phyloP scores from a whole-genome alignment of 805 yeast species.

The Myxozyma monticola region DNA sequence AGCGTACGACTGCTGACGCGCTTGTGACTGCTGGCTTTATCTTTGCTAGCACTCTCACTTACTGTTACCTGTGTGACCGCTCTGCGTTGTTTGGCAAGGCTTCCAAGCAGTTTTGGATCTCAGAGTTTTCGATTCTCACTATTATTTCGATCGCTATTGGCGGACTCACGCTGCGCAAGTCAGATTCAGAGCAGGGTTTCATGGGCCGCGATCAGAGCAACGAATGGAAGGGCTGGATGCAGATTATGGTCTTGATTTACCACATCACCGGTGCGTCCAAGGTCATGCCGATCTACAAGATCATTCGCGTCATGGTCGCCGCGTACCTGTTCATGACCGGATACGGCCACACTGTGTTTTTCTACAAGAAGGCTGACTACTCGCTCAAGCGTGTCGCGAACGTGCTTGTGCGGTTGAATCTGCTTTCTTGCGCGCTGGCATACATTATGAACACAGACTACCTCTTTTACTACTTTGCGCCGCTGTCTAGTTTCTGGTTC shows the following conservation, averaged over 20 bases:
- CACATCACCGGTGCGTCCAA: conserved; percentile 35
- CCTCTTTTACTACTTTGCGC: conserved; percentile 34
- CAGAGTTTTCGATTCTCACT: conserved; percentile 25
- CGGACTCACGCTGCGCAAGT: conserved; percentile 9
- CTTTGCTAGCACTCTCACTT: conserved; percentile 22
- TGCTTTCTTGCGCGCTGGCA: conserved; percentile 31
- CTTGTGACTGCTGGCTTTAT: conserved; percentile 23
- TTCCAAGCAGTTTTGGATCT: conserved; percentile 25
- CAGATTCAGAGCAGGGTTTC: conserved; percentile 29
- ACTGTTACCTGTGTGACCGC: conserved; percentile 32
- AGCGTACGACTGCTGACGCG: conserved; percentile 14
- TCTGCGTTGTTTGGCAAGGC: conserved; percentile 31
- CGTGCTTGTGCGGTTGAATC: conserved; percentile 31
- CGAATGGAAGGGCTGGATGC: conserved; percentile 37
- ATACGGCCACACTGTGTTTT: conserved; percentile 32
- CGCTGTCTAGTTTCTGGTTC: conserved; percentile 34
- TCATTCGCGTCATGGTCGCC: conserved; percentile 33
- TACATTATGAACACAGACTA: conserved; percentile 34
- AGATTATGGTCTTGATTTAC: conserved; percentile 32
- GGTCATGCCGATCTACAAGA: conserved; percentile 32
- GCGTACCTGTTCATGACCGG: conserved; percentile 35
- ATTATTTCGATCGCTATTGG: conserved; percentile 13
- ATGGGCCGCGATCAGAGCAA: conserved; percentile 35
- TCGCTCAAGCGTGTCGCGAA: conserved; percentile 32
- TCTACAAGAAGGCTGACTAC: conserved; percentile 32